Evolutionary conservation across 2,329 filamentous ascomycete genomes (phyloP), one percentile per base, ranked within the genome.

Genomic region (Keithomyces neogunnii): DNA sequence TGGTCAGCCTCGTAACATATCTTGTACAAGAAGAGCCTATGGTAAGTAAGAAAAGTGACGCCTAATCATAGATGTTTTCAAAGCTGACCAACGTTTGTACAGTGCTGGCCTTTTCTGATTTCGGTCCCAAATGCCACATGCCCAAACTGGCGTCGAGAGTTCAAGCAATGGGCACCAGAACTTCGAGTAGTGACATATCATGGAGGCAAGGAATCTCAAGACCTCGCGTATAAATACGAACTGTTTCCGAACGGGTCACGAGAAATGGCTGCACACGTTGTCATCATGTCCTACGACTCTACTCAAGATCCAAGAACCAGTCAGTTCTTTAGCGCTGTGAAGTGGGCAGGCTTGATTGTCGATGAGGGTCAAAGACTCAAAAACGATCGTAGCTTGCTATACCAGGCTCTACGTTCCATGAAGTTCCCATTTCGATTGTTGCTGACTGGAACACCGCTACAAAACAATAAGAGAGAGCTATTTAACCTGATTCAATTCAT

Each of bases 401-500:
- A 97, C 65, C 75, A 75, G 35, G 84, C 87, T 2, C 73, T 99
- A 5, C 80, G 73, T 42, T 76, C 81, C 3, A 81, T 96, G 67
- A 85, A 81, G 48, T 83, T 91, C 32, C 88, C 88, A 0, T 96
- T 93, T 69, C 85, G 89, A 49, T 77, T 96, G 39, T 77, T 99
- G 2, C 75, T 99, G 35, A 97, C 92, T 68, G 90, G 84, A 2
- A 99, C 93, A 0, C 93, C 93, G 0, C 71, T 99, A 10, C 93
- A 99, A 61, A 99, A 99, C 69, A 97, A 96, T 65, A 88, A 89
- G 58, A 80, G 90, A 45, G 93, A 99, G 66, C 74, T 99, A 0
- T 97, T 97, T 73, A 99, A 96, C 62, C 75, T 99, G n/a, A 72
- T 99, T 3, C 92, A 97, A 57, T 99, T 99, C 66, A 78, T 96